Base-by-base conservation (phyloP, 2,329 filamentous ascomycete species). In the Paecilomyces formosus region DNA sequence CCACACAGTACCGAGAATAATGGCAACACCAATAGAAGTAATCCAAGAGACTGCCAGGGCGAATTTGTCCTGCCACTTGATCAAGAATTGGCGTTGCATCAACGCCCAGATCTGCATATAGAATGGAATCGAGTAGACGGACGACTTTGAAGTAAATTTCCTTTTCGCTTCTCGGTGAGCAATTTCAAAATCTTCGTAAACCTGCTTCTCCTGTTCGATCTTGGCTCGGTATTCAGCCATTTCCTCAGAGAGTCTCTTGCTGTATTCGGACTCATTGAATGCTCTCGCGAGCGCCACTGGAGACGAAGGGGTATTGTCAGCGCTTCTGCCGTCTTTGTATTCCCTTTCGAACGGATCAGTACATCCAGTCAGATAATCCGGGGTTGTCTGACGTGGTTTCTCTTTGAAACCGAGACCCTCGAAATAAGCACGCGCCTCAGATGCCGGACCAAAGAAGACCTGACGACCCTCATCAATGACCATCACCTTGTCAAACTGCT, bases 341-440 rank as follows among this genome's bases (percentile, higher is more conserved):
- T 81, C 74, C 31, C 86, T 78, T 60, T 86, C 85, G 57, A 84
- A 77, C 1, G 80, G 76, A 52, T 84, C 82, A 6, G 85, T 90
- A 67, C 92, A 86, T 1, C 87, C 89, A 0, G 89, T 92, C 33
- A 92, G 74, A 72, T 92, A 93, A 70, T 93, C 90, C 4, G 85
- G 85, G 0, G 86, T 87, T 0, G 88, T 91, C 81, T 86, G 85
- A 11, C 88, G 82, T 22, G 85, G 81, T 0, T 88, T 88, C 66
- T 88, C 90, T 13, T 84, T 78, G 64, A 91, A 92, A 0, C 89
- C 89, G 35, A 92, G 78, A n/a, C 82, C 75, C 54, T 85, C 73
- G 62, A 92, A 92, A 68, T 89, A 92, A 26, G 79, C 72, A 67
- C 84, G 88, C 0, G 88, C 89, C 1, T 82, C 75, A 3, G 82